Evolutionary conservation across 2,329 filamentous ascomycete genomes (phyloP), one percentile per base, ranked within the genome.

Genomic region (Trichoderma polysporum): DNA sequence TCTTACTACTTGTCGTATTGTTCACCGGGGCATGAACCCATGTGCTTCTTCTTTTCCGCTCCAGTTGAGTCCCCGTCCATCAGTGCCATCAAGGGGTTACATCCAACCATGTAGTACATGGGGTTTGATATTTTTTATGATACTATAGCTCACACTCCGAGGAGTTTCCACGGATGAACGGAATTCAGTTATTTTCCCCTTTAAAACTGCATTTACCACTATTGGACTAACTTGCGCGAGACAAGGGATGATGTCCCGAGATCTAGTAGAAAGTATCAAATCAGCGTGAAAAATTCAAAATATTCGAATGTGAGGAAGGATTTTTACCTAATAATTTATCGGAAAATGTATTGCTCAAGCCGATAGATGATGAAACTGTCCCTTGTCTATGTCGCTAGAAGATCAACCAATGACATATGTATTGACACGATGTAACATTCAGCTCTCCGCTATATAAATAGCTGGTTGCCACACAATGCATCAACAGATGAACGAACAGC

Each of bases 121-220:
- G 58, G 58, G 41, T 22, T 35, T 8, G 47, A 19, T 37, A 12
- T 50, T 29, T 61, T 39, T 39, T 10, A 3, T 13, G n/a, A 10
- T 5, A 37, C n/a, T 15, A 15, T 19, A 47, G 31, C 31, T 52
- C 17, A 29, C 10, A 8, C 39, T 52, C 58, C 58, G 45, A 50
- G 58, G 58, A 61, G 58, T 50, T 61, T 37, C 58, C 58, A 61
- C 15, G 58, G 58, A 61, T 35, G 5, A 31, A 29, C 7, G 25
- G 27, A 17, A 17, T 9, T 15, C n/a, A 8, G 17, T n/a, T 12
- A 27, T n/a, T n/a, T 45, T 45, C 47, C 8, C 25, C 47, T 29
- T 25, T 50, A 2, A 8, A n/a, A 12, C 13, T 27, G 47, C 4
- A 27, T 52, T 31, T 8, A 17, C 19, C 10, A 29, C 10, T 27